phyloP scores from a whole-genome alignment of 257 asterid species.

The Scutellaria galericulata region DNA sequence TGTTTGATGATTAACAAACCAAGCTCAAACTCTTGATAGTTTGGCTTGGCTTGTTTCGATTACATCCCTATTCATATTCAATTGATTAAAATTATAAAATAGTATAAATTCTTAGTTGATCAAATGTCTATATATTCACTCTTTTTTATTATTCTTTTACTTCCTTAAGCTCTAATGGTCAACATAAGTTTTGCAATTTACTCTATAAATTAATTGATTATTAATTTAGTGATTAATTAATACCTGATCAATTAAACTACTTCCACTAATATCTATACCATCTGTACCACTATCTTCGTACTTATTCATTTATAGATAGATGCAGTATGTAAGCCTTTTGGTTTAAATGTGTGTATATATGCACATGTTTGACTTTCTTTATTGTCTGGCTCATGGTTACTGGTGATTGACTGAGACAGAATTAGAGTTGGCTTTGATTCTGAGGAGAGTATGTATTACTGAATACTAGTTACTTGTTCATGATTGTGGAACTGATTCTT shows the following conservation, averaged over 20 bases:
- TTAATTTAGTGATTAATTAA: not conserved
- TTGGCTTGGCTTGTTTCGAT: too few relatives aligned
- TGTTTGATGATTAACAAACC: too few relatives aligned
- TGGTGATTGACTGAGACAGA: slow-evolving; percentile 5
- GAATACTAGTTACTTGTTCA: not conserved
- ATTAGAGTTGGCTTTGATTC: not conserved
- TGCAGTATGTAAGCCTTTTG: not conserved
- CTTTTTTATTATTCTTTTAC: not conserved
- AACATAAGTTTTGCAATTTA: too few relatives aligned
- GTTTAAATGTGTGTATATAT: not conserved
- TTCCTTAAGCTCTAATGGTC: not conserved
- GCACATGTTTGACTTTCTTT: not conserved
- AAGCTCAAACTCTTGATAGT: too few relatives aligned
- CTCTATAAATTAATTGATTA: too few relatives aligned
- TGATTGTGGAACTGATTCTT: slow-evolving; percentile 1
- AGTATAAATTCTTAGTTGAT: too few relatives aligned
- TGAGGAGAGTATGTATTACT: not conserved
- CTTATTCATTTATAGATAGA: not conserved
- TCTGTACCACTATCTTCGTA: not conserved
- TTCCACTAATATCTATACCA: not conserved
- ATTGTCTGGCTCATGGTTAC: not conserved
- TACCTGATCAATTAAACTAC: not conserved
- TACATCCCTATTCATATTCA: too few relatives aligned
- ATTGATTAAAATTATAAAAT: too few relatives aligned
- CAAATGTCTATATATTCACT: not conserved